These are phyloP conservation scores for Ophiocordyceps camponoti-leonardi DNA, from an alignment of 2,329 filamentous ascomycete genomes.

Conservation along the genomic window DNA sequence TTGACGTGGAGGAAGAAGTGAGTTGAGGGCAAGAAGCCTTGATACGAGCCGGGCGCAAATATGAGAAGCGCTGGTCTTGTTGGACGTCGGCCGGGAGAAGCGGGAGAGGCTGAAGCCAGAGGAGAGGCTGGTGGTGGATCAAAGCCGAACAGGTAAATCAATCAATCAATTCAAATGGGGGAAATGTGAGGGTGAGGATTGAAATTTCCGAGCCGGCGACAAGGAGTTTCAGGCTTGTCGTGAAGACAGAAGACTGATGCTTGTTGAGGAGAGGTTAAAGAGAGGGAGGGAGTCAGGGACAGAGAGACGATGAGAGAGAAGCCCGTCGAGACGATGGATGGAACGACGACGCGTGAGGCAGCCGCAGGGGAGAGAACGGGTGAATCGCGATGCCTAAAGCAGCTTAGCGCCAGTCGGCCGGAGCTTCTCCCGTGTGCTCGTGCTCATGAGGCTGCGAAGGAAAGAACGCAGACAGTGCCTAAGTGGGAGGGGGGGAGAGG, in stretches of 20 bases:
- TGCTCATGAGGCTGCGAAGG: neutral
- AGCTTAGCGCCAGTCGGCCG: constrained; percentile 8
- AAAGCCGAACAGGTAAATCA: neutral
- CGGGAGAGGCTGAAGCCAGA: neutral
- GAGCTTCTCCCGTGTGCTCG: neutral
- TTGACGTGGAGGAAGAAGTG: neutral
- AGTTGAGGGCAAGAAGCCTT: neutral
- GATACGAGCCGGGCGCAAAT: neutral
- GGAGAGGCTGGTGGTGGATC: neutral
- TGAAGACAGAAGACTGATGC: neutral
- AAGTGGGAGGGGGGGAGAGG: too few species aligned
- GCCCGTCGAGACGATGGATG: neutral
- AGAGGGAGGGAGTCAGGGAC: neutral
- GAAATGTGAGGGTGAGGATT: neutral
- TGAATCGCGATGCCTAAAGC: constrained; percentile 11
- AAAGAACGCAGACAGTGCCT: neutral
- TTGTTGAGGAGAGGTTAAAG: neutral
- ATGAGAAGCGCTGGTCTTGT: neutral
- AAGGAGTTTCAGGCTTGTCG: neutral
- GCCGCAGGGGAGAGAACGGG: constrained; percentile 4
- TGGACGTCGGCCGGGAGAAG: neutral
- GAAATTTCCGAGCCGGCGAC: neutral
- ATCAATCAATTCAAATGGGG: neutral
- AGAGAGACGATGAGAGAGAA: neutral
- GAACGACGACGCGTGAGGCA: constrained; percentile 1